A percentile compares a stretch with the other conserved stretches of the same genome.
Conservation (phyloP, 192 early-diverging fungal species). For the Coemansia sp. region DNA sequence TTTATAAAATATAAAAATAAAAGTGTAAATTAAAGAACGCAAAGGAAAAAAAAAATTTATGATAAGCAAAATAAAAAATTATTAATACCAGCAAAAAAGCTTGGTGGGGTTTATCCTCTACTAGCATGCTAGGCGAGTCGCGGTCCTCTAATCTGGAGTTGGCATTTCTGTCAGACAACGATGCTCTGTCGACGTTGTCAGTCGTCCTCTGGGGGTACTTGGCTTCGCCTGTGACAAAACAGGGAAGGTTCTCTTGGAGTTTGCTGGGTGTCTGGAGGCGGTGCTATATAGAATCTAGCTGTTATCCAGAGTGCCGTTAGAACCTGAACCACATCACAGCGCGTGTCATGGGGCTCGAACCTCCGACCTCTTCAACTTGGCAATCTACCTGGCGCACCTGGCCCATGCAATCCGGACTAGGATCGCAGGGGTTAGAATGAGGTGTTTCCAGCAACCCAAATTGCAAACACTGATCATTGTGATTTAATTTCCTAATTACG, state of each 20-base stretch:
- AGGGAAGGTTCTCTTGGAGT: too few relatives aligned
- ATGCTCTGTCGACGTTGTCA: too few relatives aligned
- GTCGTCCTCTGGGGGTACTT: too few relatives aligned
- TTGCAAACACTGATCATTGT: too few relatives aligned
- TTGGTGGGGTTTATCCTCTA: background rate
- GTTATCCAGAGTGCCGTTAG: background rate
- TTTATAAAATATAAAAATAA: background rate
- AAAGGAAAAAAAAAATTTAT: background rate
- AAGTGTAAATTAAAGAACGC: background rate
- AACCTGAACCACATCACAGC: background rate
- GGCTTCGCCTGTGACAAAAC: too few relatives aligned
- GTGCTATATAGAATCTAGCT: background rate
- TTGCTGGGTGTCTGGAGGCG: too few relatives aligned
- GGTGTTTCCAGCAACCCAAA: too few relatives aligned
- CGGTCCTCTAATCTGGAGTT: too few relatives aligned
- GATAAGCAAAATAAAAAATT: background rate
- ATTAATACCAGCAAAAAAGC: background rate
- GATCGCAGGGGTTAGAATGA: too few relatives aligned
- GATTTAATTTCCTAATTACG: too few relatives aligned
- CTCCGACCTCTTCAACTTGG: background rate
- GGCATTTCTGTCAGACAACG: too few relatives aligned
- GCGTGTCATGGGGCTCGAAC: background rate
- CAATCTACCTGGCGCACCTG: background rate
- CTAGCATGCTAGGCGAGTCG: background rate
- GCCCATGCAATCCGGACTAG: background rate